Percentiles rank a stretch among this genome's conserved stretches.
Evolutionary conservation across 805 yeast genomes (phyloP).

Genomic region (Yarrowia divulgata): DNA sequence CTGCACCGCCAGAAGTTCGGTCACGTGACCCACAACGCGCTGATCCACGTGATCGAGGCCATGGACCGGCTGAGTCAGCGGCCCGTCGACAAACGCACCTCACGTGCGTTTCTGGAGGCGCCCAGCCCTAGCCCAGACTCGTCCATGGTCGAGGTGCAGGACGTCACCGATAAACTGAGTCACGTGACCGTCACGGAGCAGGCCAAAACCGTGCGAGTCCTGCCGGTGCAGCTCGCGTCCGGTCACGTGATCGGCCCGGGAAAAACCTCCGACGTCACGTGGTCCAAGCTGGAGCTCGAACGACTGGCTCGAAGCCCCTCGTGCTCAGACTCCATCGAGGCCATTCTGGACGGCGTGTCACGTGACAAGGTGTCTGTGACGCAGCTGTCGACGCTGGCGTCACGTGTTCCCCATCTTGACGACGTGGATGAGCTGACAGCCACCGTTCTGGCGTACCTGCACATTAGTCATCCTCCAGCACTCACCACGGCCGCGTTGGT

Average conservation of each 20-base stretch:
- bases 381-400: slow-evolving; percentile 13
- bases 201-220: background rate
- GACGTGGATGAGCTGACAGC: slow-evolving; percentile 7
- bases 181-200: slow-evolving; percentile 24
- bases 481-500: background rate
- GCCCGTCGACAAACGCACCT: slow-evolving; percentile 17
- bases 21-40: slow-evolving; percentile 14
- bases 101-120: slow-evolving; percentile 21
- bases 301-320: slow-evolving; percentile 5
- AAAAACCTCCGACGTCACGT: slow-evolving; percentile 3
- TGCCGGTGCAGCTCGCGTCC: background rate
- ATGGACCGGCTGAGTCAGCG: slow-evolving; percentile 25
- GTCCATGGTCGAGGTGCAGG: background rate
- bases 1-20: slow-evolving; percentile 19
- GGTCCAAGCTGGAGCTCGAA: slow-evolving; percentile 30
- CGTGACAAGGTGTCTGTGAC: slow-evolving; percentile 13
- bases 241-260: background rate
- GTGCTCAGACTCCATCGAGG: background rate
- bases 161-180: slow-evolving; percentile 15
- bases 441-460: slow-evolving; percentile 9
- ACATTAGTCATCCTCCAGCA: slow-evolving; percentile 14
- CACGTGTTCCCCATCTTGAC: slow-evolving; percentile 1
- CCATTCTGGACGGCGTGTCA: slow-evolving; percentile 7
- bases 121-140: slow-evolving; percentile 2
- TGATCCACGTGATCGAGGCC: slow-evolving; percentile 23